These are phyloP conservation scores for Coemansia sp. DNA, from an alignment of 192 early-diverging fungal genomes.

Conservation along the genomic window DNA sequence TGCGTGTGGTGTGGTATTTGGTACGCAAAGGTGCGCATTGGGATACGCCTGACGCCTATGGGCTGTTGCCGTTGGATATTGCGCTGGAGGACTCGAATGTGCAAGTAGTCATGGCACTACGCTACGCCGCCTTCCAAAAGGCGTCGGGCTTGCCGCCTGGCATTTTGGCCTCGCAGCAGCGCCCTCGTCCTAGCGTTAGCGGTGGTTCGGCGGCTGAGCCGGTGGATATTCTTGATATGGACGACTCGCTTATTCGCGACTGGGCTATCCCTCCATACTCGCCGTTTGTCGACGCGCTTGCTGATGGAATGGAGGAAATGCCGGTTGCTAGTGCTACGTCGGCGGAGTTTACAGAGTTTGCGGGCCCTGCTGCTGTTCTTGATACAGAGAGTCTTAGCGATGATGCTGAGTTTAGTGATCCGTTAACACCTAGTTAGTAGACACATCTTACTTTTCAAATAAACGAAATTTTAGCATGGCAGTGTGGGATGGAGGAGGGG, in stretches of 20 bases:
- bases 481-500: neutral
- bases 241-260: constrained; percentile 54
- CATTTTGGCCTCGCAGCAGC: constrained; percentile 29
- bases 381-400: constrained; percentile 9
- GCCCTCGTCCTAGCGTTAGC: neutral
- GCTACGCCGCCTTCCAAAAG: constrained; percentile 58
- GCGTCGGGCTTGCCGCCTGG: constrained; percentile 49
- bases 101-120: constrained; percentile 57
- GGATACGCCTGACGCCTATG: constrained; percentile 72
- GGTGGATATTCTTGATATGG: constrained; percentile 49
- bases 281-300: constrained; percentile 14
- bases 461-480: neutral
- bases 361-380: neutral
- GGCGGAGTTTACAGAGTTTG: constrained; percentile 26
- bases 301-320: constrained; percentile 2
- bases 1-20: constrained; percentile 67
- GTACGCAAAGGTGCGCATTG: constrained; percentile 76
- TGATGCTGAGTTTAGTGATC: constrained; percentile 32
- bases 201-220: constrained; percentile 28
- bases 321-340: neutral
- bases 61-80: constrained; percentile 58
- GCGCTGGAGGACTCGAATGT: constrained; percentile 56
- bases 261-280: constrained; percentile 54
- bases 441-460: neutral
- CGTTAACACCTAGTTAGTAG: neutral